Evolutionary conservation across 129 eudicot species (phyloP), one percentile per base, ranked within the genome.

Genomic region (Calendula officinalis): DNA sequence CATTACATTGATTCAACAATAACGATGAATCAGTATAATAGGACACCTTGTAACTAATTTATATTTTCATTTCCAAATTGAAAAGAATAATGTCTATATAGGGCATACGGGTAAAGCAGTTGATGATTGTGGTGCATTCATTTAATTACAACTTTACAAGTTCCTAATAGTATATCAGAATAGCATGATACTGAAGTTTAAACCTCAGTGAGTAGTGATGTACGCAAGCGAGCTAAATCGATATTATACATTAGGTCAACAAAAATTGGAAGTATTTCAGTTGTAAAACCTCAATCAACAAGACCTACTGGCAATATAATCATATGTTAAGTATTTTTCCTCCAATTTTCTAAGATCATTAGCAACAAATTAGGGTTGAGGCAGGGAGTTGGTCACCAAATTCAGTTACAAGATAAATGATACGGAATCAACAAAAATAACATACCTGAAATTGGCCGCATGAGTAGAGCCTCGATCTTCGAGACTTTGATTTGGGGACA

Each of bases 401-500:
- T 1, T 4, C 3, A 50, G n/a, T 32, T 6, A 9, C 12, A 35
- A 13, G 17, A 34, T 0, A 0, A 6, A 12, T 68, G 45, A 52
- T 12, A 34, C n/a, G 50, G 45, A 35, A 53, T 63, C 47, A 53
- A 44, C 0, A 60, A 38, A n/a, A 9, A n/a, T 10, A 67, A 6
- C 32, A 72, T 56, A 75, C 69, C 67, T 68, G 59, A 75, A 56
- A 75, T 52, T 47, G 46, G 70, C 17, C n/a, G 81, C 37, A 37
- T 68, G 69, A 49, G 94, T 77, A 45, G 84, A 54, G 68, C 73
- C 75, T 44, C 96, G 96, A 85, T 80, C 84, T 30, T 85, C 90
- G 3, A 76, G 81, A 16, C 34, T 67, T 22, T 46, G 83, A 50
- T 80, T 80, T 15, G 96, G 89, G 63, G 79, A 67, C 73, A 58